A percentile compares a stretch with the other conserved stretches of the same genome.
Evolutionary conservation across 169 alveolate species (phyloP).

Genomic region (Plasmodium falciparum): DNA sequence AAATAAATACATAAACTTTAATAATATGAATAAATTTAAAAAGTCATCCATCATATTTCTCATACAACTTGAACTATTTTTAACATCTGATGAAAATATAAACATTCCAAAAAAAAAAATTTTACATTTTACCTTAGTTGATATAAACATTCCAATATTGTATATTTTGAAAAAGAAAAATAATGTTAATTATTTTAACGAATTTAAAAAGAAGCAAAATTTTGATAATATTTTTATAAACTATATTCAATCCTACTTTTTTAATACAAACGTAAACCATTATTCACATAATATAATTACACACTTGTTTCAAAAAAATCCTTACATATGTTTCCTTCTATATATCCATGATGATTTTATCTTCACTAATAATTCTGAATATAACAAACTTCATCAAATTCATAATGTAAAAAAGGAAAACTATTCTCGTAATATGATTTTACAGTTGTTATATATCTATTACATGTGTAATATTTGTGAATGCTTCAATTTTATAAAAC

Average conservation of each 20-base stretch:
- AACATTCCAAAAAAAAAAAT: constrained; percentile 12
- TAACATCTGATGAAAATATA: neutral
- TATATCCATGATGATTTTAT: constrained; percentile 55
- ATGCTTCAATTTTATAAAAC: neutral
- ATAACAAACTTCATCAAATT: constrained; percentile 1
- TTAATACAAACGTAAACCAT: neutral
- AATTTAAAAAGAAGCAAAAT: constrained; percentile 42
- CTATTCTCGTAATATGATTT: constrained; percentile 14
- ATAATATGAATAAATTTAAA: constrained; percentile 53
- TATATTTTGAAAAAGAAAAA: constrained; percentile 46
- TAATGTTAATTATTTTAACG: constrained; percentile 31
- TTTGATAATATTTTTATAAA: constrained; percentile 61
- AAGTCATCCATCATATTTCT: constrained; percentile 45
- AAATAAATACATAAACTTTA: constrained; percentile 21
- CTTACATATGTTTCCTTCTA: constrained; percentile 24
- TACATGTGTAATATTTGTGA: constrained; percentile 55
- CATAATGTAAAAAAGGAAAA: constrained; percentile 14
- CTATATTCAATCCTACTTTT: constrained; percentile 43
- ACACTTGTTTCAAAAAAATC: constrained; percentile 37
- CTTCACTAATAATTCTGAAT: constrained; percentile 1
- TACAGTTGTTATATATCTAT: constrained; percentile 43
- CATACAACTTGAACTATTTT: constrained; percentile 31
- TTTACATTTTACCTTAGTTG: constrained; percentile 64
- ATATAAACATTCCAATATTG: constrained; percentile 53
- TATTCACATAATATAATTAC: constrained; percentile 24